Percentiles rank a stretch among this genome's conserved stretches.
phyloP scores from a whole-genome alignment of 768 basidiomycete species.

The Mycena polygramma region DNA sequence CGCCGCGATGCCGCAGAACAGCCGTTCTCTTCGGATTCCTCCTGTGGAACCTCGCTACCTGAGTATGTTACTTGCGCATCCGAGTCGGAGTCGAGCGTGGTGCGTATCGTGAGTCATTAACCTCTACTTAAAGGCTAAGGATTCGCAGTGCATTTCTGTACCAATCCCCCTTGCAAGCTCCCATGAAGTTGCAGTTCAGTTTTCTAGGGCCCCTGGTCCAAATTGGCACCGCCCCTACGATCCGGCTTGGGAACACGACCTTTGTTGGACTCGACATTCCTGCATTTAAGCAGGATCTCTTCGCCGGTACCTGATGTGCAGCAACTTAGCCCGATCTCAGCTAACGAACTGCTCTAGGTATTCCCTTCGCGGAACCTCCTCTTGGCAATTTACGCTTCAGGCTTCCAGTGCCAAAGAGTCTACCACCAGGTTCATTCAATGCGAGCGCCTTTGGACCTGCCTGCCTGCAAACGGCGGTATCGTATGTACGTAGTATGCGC shows the following conservation, averaged over 20 bases:
- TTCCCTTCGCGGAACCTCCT: slow-evolving; percentile 4
- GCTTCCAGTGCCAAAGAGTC: not conserved
- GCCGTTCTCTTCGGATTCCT: no score
- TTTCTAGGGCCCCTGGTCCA: no score
- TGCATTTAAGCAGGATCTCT: not conserved
- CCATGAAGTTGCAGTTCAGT: no score
- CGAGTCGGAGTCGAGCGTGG: no score
- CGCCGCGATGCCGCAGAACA: no score
- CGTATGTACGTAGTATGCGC: no score
- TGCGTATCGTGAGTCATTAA: no score
- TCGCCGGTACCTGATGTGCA: not conserved
- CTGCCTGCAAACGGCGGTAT: not conserved
- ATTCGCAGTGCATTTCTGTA: no score
- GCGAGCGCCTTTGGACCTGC: not conserved
- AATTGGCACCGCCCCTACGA: not conserved
- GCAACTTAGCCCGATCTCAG: not conserved
- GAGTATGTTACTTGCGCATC: no score
- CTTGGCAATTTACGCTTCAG: not conserved
- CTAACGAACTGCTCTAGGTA: not conserved
- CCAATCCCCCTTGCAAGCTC: no score
- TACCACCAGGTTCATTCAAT: not conserved
- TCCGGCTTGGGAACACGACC: not conserved
- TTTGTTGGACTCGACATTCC: not conserved
- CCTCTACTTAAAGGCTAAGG: no score
- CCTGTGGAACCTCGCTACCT: no score